Percentiles rank a stretch among this genome's conserved stretches.
phyloP scores from a whole-genome alignment of 139 green algal species.

The Chlorella sp. region DNA sequence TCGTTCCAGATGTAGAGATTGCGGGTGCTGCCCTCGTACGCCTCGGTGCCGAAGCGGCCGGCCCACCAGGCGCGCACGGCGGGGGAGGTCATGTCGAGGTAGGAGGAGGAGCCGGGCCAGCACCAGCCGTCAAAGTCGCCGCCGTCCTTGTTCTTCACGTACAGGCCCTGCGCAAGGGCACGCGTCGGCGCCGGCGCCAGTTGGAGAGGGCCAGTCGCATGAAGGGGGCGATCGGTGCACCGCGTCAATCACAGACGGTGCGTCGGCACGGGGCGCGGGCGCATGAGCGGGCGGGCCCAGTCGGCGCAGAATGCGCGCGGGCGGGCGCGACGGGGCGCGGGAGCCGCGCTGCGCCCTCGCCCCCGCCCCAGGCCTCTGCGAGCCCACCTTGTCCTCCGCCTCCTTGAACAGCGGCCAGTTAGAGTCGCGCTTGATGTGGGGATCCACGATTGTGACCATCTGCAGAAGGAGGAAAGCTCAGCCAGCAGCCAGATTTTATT shows the following conservation, averaged over 20 bases:
- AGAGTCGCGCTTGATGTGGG: slow-evolving; percentile 94
- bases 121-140: slow-evolving; percentile 97
- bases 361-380: too few relatives aligned
- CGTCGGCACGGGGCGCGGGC: too few relatives aligned
- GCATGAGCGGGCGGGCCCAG: too few relatives aligned
- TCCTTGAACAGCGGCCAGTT: slow-evolving; percentile 88
- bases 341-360: too few relatives aligned
- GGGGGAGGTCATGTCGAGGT: slow-evolving; percentile 90
- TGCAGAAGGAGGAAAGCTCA: background rate
- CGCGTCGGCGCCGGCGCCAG: too few relatives aligned
- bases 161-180: too few relatives aligned
- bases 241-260: too few relatives aligned
- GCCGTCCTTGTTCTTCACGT: slow-evolving; percentile 83
- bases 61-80: slow-evolving; percentile 93
- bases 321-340: too few relatives aligned
- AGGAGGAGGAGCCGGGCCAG: slow-evolving; percentile 93
- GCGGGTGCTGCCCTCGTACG: slow-evolving; percentile 84
- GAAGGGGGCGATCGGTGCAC: too few relatives aligned
- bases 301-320: too few relatives aligned
- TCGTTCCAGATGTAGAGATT: slow-evolving; percentile 99
- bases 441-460: slow-evolving; percentile 98
- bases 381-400: slow-evolving; percentile 67
- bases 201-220: too few relatives aligned
- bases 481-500: too few relatives aligned
- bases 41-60: slow-evolving; percentile 76